These are phyloP conservation scores for Ustilago esculenta DNA, from an alignment of 1,284 basidiomycete genomes.

Conservation along the genomic window DNA sequence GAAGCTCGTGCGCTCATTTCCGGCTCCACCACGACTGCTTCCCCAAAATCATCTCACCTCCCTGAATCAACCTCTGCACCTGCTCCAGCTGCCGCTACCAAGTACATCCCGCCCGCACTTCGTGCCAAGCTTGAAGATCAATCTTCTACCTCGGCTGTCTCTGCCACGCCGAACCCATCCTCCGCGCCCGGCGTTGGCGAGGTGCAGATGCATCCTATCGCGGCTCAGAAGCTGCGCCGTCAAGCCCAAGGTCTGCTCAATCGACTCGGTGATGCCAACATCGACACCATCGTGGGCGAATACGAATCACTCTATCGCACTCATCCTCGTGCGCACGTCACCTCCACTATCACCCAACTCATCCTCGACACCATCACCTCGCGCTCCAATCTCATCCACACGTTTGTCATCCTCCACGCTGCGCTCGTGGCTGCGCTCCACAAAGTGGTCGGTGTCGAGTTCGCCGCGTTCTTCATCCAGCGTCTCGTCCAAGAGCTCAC, in stretches of 20 bases:
- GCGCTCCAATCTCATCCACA: conserved; percentile 82
- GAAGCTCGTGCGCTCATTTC: conserved; percentile 29
- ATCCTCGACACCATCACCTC: conserved; percentile 85
- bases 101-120: conserved; percentile 71
- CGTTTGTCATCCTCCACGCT: conserved; percentile 89
- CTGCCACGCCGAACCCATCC: background rate
- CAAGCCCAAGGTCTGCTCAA: conserved; percentile 89
- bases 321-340: conserved; percentile 84
- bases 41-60: background rate
- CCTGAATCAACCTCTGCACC: conserved; percentile 7
- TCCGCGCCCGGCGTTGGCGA: conserved; percentile 1
- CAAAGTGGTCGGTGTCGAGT: conserved; percentile 86
- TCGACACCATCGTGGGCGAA: conserved; percentile 79
- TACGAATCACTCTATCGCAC: conserved; percentile 82
- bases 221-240: conserved; percentile 76
- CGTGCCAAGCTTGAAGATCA: conserved; percentile 66
- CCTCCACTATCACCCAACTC: conserved; percentile 79
- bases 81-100: conserved; percentile 50
- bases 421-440: conserved; percentile 86
- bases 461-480: conserved; percentile 73
- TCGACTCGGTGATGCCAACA: conserved; percentile 86
- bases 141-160: conserved; percentile 1
- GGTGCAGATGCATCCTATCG: conserved; percentile 51
- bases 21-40: background rate
- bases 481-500: conserved; percentile 44